Percentiles rank a stretch among this genome's conserved stretches.
Evolutionary conservation across 768 basidiomycete species (phyloP).

Genomic region (Leccinum disarticulatum): DNA sequence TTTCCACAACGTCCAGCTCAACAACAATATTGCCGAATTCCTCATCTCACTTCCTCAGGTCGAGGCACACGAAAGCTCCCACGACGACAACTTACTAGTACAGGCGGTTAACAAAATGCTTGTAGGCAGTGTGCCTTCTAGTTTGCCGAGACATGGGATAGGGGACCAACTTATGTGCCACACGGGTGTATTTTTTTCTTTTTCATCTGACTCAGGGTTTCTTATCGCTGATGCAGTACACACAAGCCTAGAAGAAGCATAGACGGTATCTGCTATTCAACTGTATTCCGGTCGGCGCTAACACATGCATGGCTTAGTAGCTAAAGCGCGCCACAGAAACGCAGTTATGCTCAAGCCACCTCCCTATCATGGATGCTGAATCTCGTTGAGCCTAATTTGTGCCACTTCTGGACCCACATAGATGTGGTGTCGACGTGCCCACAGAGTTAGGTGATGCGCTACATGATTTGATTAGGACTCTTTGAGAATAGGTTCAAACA

Average conservation of each 20-base stretch:
- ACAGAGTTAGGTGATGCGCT: not conserved
- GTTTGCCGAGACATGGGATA: not conserved
- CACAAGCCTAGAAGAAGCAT: not conserved
- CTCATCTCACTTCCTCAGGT: not conserved
- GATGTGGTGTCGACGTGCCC: not conserved
- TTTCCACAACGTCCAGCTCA: not conserved
- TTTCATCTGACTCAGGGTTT: not conserved
- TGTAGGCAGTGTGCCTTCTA: not conserved
- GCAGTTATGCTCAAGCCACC: not conserved
- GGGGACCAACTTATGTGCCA: not conserved
- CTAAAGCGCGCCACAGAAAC: not conserved
- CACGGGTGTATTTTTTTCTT: not conserved
- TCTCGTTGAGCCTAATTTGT: not conserved
- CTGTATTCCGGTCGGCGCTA: not conserved
- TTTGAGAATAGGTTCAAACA: not conserved
- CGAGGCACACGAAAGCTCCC: not conserved
- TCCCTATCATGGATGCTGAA: not conserved
- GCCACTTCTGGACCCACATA: not conserved
- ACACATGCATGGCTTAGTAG: not conserved
- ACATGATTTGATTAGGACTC: not conserved
- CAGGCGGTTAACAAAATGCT: too few species aligned
- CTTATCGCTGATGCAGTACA: not conserved
- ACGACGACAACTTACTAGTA: not conserved
- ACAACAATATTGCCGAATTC: not conserved
- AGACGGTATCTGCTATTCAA: not conserved